Evolutionary conservation across 148 eudicot genomes (phyloP).

Genomic region (Chenopodium album): DNA sequence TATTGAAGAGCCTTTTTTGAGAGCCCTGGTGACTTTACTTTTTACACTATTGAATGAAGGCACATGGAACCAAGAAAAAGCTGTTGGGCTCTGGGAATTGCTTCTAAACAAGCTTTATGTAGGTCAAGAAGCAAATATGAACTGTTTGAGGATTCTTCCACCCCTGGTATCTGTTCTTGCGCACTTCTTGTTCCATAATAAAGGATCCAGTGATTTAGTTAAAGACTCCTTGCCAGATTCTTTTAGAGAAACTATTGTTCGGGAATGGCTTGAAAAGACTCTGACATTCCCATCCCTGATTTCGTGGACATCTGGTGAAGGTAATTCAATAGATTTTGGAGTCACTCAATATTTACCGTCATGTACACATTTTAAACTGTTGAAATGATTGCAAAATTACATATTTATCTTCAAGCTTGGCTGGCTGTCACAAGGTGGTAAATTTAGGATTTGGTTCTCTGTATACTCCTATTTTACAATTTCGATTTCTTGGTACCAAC

Average conservation of each 20-base stretch:
- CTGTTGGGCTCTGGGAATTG: constrained; percentile 46
- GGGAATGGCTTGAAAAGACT: constrained; percentile 74
- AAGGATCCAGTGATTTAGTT: constrained; percentile 28
- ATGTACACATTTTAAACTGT: not conserved
- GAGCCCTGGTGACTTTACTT: constrained; percentile 69
- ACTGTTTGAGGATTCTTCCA: constrained; percentile 72
- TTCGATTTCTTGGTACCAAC: not conserved
- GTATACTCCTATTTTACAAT: not conserved
- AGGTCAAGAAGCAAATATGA: constrained; percentile 56
- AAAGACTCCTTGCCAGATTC: constrained; percentile 39
- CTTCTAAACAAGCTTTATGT: constrained; percentile 62
- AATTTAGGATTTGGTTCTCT: not conserved
- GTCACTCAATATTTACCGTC: not conserved
- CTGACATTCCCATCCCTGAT: constrained; percentile 56
- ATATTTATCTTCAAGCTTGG: not conserved
- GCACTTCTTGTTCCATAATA: constrained; percentile 39
- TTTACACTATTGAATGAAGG: constrained; percentile 48
- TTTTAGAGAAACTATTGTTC: constrained; percentile 36
- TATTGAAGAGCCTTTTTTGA: constrained; percentile 65
- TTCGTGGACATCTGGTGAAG: constrained; percentile 72
- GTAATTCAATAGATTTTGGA: constrained; percentile 36
- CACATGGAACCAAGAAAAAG: constrained; percentile 61
- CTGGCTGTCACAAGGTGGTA: not conserved
- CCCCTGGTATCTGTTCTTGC: constrained; percentile 55
- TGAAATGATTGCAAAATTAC: not conserved